Conservation (phyloP, 78 protist species). For the Dictyostelium purpureum region DNA sequence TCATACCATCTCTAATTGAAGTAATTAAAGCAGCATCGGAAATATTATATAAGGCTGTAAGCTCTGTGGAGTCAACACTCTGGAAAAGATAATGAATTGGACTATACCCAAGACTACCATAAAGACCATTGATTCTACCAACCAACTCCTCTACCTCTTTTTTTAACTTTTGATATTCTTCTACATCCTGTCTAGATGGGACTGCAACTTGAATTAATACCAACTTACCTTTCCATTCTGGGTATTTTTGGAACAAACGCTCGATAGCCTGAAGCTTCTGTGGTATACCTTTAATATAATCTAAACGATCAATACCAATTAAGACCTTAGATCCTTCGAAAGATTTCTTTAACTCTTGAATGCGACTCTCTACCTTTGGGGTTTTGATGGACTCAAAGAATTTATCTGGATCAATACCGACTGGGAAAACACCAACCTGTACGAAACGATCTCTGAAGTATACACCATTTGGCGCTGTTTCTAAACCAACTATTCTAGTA, state of each 20-base stretch:
- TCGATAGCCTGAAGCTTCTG: constrained; percentile 90
- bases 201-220: constrained; percentile 91
- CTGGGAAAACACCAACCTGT: constrained; percentile 87
- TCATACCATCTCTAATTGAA: constrained; percentile 96
- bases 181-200: constrained; percentile 91
- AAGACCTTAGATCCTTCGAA: constrained; percentile 72
- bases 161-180: constrained; percentile 86
- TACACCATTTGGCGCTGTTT: constrained; percentile 67
- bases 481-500: constrained; percentile 85
- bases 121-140: constrained; percentile 86
- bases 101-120: constrained; percentile 79
- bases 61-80: constrained; percentile 63
- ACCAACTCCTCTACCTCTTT: constrained; percentile 83
- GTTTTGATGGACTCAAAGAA: constrained; percentile 39
- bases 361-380: constrained; percentile 25
- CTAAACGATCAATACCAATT: constrained; percentile 92
- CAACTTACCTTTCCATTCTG: constrained; percentile 73
- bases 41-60: constrained; percentile 76
- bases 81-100: constrained; percentile 92
- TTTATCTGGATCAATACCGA: constrained; percentile 87
- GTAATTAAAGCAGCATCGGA: constrained; percentile 88
- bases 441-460: constrained; percentile 40
- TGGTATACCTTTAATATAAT: constrained; percentile 93
- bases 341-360: constrained; percentile 38
- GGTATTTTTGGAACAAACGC: constrained; percentile 78